Conservation (phyloP, 148 eudicot genomes). For the Dysphania ambrosioides region DNA sequence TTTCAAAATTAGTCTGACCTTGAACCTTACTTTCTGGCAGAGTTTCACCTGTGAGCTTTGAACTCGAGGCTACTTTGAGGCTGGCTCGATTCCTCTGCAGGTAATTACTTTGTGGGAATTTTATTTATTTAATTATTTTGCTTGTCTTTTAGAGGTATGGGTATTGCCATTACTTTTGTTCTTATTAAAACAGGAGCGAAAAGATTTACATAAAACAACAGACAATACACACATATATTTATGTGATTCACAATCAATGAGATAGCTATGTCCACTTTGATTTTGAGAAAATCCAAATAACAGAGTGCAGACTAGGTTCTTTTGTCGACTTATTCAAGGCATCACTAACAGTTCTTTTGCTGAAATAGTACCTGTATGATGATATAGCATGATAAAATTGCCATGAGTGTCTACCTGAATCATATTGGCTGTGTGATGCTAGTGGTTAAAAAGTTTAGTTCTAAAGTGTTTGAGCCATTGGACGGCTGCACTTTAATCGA, state of each 20-base stretch:
- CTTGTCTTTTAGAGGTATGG: neutral
- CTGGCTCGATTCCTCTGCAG: constrained; percentile 96
- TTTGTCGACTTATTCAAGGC: too few relatives aligned
- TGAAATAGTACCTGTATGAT: neutral
- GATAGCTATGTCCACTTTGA: too few relatives aligned
- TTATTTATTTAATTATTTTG: neutral
- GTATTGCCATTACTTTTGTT: too few relatives aligned
- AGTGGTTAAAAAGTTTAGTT: neutral
- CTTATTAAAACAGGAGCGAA: too few relatives aligned
- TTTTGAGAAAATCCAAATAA: too few relatives aligned
- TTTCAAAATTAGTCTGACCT: constrained; percentile 5
- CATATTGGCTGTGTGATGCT: neutral
- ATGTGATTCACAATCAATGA: too few relatives aligned
- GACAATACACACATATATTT: too few relatives aligned
- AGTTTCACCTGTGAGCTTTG: constrained; percentile 97
- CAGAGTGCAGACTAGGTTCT: too few relatives aligned
- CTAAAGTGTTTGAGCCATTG: neutral
- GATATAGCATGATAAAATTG: neutral
- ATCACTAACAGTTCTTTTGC: too few relatives aligned
- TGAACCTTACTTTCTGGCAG: constrained; percentile 38
- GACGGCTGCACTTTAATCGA: neutral
- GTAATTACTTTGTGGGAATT: constrained; percentile 30
- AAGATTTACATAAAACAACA: too few relatives aligned
- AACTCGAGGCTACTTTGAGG: constrained; percentile 94
- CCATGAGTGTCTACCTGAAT: neutral